These are phyloP conservation scores for Scedosporium dehoogii DNA, from an alignment of 2,329 filamentous ascomycete genomes.

Conservation along the genomic window DNA sequence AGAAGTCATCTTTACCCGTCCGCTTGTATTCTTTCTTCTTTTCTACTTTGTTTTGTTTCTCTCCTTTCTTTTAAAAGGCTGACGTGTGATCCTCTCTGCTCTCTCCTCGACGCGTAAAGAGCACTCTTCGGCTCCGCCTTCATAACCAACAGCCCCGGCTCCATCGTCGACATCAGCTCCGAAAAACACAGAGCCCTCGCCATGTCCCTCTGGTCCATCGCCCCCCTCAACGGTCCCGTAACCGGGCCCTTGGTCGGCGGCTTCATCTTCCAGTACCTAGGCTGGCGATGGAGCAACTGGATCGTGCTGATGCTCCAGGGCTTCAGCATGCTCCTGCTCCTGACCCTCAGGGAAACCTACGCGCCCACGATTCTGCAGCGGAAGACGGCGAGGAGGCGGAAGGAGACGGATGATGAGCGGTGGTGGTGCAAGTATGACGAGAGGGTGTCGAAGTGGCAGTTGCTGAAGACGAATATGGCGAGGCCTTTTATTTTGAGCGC, in stretches of 20 bases:
- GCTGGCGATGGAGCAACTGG: conserved; percentile 87
- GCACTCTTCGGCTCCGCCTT: conserved; percentile 68
- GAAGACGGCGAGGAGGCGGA: conserved; percentile 53
- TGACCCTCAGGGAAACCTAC: conserved; percentile 64
- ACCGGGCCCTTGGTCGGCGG: conserved; percentile 51
- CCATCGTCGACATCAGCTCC: conserved; percentile 71
- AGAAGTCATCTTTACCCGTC: neutral
- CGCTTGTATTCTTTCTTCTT: neutral
- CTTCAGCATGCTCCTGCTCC: conserved; percentile 47
- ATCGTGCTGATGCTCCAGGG: conserved; percentile 64
- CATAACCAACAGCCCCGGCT: conserved; percentile 75
- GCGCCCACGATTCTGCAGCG: conserved; percentile 58
- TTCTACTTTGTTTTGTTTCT: neutral
- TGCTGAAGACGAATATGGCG: conserved; percentile 66
- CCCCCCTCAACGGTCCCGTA: conserved; percentile 66
- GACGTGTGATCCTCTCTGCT: neutral
- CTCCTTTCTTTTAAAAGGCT: neutral
- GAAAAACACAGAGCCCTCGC: conserved; percentile 74
- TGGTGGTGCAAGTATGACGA: conserved; percentile 79
- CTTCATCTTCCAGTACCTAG: conserved; percentile 59
- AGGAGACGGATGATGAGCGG: conserved; percentile 58
- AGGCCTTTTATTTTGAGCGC: conserved; percentile 68
- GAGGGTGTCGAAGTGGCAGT: conserved; percentile 48
- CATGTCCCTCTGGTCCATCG: conserved; percentile 75
- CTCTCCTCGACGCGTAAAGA: conserved; percentile 12